Base-by-base conservation (phyloP, 176 grass and related monocot species). In the Carex pumila region DNA sequence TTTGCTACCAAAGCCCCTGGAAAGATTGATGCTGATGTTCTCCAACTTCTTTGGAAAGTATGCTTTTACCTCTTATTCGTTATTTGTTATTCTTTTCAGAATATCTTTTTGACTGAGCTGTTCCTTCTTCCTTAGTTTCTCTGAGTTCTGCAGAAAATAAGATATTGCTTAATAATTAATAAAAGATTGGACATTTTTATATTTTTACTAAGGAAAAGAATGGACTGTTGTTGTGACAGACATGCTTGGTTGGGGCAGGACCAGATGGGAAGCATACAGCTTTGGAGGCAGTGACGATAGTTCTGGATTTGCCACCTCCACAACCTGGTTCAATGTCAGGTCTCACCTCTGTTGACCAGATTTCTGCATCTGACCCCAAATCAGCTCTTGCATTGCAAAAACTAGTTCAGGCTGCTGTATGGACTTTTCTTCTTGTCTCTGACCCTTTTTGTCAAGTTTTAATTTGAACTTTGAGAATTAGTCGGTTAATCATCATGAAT, bases 1-100 rank as follows among this genome's bases (percentile, higher is more conserved):
- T 99, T 99, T 90, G 96, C 96, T 52, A 99, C 96, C 29, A 99
- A 99, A 88, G 96, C 93, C 85, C 96, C 96, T 90, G 96, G 96
- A 81, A 99, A 99, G 83, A 99, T 95, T 73, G 93, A 99, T 90
- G 93, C 96, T 87, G 96, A 99, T 87, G 96, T 99, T 74, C 83
- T 99, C 79, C 96, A 99, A 86, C 84, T 99, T 67, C 83, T 99
- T 61, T 99, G 96, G 96, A 99, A 99, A 92, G 96, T 99, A 93
- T 36, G 85, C 53, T 86, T 83, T 83, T 85, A 78, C 83, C 74
- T 76, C 37, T 43, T 43, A 0, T 81, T 21, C 0, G 13, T 32
- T 56, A 52, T 22, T 13, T 34, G 6, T 77, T 77, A 31, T 77
- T 21, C 73, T 32, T 45, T 55, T 56, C 25, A 77, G 50, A 57